Conservation (phyloP, 2,329 filamentous ascomycete species). For the Colletotrichum agaves region DNA sequence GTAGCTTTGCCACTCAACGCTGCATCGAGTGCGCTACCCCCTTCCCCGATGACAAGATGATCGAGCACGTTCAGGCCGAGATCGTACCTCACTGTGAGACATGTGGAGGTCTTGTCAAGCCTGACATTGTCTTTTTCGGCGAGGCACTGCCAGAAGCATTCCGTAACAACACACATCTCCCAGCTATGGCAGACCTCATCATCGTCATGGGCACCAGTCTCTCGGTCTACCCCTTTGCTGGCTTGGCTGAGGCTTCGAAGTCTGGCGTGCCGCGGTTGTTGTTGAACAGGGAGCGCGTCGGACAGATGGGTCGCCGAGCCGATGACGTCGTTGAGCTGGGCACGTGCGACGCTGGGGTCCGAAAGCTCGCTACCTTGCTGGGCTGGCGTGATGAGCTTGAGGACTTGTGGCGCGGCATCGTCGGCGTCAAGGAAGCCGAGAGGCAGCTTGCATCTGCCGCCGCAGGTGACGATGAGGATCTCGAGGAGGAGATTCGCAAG, state of each 20-base stretch:
- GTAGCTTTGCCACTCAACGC: constrained; percentile 89
- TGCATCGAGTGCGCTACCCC: constrained; percentile 86
- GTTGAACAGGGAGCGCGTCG: constrained; percentile 88
- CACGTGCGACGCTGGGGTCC: constrained; percentile 84
- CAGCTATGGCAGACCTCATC: constrained; percentile 75
- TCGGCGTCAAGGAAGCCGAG: constrained; percentile 68
- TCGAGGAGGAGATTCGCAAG: constrained; percentile 58
- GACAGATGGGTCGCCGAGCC: constrained; percentile 76
- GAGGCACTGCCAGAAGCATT: constrained; percentile 66
- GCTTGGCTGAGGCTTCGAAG: constrained; percentile 73
- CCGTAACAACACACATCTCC: constrained; percentile 53
- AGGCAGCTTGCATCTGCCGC: constrained; percentile 54
- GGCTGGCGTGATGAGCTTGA: constrained; percentile 91
- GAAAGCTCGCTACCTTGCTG: constrained; percentile 79
- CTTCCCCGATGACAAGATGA: constrained; percentile 82
- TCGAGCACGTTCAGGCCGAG: constrained; percentile 71
- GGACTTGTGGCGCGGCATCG: constrained; percentile 74
- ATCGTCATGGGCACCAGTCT: constrained; percentile 92
- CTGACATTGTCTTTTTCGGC: constrained; percentile 95
- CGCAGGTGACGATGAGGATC: constrained; percentile 46
- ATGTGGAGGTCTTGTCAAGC: constrained; percentile 87
- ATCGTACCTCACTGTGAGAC: constrained; percentile 76
- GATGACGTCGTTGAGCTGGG: constrained; percentile 89
- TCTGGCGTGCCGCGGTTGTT: constrained; percentile 79
- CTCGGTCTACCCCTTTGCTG: constrained; percentile 88